Percentiles rank a stretch among this genome's conserved stretches.
Conservation (phyloP, 108 stramenopile species). For the Cyclotella sp. region DNA sequence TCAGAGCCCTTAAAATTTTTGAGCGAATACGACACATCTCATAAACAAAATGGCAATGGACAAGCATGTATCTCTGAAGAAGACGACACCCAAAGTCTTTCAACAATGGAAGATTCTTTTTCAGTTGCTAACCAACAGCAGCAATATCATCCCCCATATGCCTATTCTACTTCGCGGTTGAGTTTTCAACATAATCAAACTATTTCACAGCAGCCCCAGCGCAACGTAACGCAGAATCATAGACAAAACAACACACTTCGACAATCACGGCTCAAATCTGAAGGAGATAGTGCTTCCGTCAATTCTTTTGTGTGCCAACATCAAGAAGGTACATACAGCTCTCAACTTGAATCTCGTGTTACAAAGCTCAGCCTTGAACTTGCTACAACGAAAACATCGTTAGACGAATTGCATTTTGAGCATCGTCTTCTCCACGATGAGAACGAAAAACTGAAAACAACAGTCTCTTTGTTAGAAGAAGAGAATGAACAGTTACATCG, state of each 20-base stretch:
- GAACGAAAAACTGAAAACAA: slow-evolving; percentile 17
- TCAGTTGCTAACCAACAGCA: background rate
- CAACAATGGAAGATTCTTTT: slow-evolving; percentile 36
- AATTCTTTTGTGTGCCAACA: background rate
- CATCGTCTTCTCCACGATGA: slow-evolving; percentile 26
- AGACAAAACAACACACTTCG: background rate
- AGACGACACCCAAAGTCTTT: slow-evolving; percentile 35
- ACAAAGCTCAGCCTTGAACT: slow-evolving; percentile 43
- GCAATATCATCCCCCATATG: background rate
- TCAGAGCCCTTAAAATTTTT: background rate
- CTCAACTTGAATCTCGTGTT: slow-evolving; percentile 38
- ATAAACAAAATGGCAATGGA: slow-evolving; percentile 2
- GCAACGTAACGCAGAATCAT: background rate
- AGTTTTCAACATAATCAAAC: slow-evolving; percentile 19
- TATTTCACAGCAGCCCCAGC: background rate
- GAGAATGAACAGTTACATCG: slow-evolving; percentile 33
- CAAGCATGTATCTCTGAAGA: slow-evolving; percentile 11
- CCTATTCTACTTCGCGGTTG: background rate
- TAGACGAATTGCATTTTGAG: slow-evolving; percentile 38
- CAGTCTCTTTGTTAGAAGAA: slow-evolving; percentile 6
- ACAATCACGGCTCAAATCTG: background rate
- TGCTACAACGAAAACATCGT: slow-evolving; percentile 35
- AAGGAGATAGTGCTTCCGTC: slow-evolving; percentile 1
- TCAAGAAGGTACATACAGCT: slow-evolving; percentile 6
- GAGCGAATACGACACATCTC: slow-evolving; percentile 6